Evolutionary conservation across 345 rosid species (phyloP).

Genomic region (Acer negundo): DNA sequence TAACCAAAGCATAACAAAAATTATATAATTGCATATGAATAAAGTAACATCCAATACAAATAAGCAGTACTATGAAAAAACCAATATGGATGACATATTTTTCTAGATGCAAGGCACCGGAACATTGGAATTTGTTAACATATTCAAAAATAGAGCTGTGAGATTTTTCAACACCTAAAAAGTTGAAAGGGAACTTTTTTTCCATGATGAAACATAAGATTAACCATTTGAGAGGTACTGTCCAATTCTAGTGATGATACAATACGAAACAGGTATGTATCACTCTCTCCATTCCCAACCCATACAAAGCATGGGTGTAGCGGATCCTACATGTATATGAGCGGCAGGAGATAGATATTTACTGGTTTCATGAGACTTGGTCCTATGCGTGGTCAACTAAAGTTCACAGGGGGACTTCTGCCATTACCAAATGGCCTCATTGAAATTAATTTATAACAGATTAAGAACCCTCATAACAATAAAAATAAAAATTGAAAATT

Average conservation of each 20-base stretch:
- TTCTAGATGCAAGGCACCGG: too few relatives aligned
- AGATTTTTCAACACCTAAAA: not conserved
- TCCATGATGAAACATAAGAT: too few relatives aligned
- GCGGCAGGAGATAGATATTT: not conserved
- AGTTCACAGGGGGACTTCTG: not conserved
- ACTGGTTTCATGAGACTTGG: not conserved
- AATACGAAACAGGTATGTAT: not conserved
- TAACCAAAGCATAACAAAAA: too few relatives aligned
- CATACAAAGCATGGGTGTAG: not conserved
- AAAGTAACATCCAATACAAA: too few relatives aligned
- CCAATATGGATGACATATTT: too few relatives aligned
- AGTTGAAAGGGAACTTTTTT: not conserved
- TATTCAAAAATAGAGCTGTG: not conserved
- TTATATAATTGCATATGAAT: too few relatives aligned
- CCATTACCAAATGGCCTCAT: not conserved
- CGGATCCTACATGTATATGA: not conserved
- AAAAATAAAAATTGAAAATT: not conserved
- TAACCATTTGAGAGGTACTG: not conserved
- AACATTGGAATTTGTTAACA: too few relatives aligned
- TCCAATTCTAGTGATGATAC: not conserved
- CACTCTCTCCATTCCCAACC: not conserved
- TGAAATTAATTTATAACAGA: not conserved
- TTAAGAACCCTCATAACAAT: not conserved
- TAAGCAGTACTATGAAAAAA: too few relatives aligned
- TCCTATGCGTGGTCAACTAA: not conserved